phyloP scores from a whole-genome alignment of 2,329 filamentous ascomycete genomes.

The Colletotrichum echinochloae region DNA sequence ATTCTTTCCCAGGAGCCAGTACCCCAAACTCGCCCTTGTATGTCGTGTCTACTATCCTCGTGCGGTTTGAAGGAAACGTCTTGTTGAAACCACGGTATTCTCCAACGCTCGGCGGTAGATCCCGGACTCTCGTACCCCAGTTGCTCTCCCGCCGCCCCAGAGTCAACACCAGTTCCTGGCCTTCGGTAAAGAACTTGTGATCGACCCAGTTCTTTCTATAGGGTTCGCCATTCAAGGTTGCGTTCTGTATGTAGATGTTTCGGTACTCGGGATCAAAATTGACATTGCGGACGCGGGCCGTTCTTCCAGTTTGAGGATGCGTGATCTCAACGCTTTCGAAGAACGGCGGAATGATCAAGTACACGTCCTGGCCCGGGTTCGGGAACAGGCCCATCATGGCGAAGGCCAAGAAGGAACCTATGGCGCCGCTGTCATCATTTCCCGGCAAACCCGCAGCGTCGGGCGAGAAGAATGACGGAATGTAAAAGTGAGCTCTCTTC shows the following conservation, averaged over 20 bases:
- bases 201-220: constrained; percentile 76
- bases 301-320: constrained; percentile 68
- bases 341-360: constrained; percentile 77
- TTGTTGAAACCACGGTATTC: constrained; percentile 51
- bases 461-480: constrained; percentile 72
- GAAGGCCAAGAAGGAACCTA: constrained; percentile 75
- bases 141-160: constrained; percentile 70
- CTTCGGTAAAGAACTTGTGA: constrained; percentile 75
- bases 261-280: constrained; percentile 71
- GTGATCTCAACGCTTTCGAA: constrained; percentile 71
- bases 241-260: constrained; percentile 74
- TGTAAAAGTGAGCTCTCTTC: constrained; percentile 71
- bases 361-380: constrained; percentile 75
- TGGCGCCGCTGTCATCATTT: constrained; percentile 78
- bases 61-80: constrained; percentile 32
- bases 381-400: constrained; percentile 79
- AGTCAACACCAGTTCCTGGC: constrained; percentile 72
- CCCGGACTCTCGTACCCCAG: constrained; percentile 71
- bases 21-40: constrained; percentile 24
- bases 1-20: neutral
- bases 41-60: constrained; percentile 5
- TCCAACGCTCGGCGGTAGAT: constrained; percentile 71
- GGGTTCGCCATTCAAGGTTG: constrained; percentile 68
- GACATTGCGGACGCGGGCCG: constrained; percentile 68
- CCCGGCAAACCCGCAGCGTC: constrained; percentile 72